phyloP scores from a whole-genome alignment of 164 flowering plant species.

The Hamamelis virginiana region DNA sequence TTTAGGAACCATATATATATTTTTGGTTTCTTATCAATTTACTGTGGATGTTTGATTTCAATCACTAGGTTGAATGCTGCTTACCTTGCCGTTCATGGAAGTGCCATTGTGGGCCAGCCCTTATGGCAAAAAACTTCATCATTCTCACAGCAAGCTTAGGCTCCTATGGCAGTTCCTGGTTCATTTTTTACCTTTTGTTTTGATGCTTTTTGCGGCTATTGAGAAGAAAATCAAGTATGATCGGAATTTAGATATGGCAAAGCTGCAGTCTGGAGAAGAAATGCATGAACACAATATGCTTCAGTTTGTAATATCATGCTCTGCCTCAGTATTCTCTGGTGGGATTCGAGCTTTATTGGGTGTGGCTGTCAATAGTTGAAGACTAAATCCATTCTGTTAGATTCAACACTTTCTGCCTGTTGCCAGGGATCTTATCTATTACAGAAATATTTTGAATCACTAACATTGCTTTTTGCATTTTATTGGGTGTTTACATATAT shows the following conservation, averaged over 20 bases:
- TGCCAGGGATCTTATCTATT: neutral
- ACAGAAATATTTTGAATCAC: neutral
- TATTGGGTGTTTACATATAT: no score
- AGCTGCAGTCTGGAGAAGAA: no score
- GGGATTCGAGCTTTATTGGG: neutral
- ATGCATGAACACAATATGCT: neutral
- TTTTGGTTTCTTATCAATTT: neutral
- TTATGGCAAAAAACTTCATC: constrained; percentile 72
- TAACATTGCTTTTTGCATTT: no score
- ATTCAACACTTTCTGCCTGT: neutral
- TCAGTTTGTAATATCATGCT: neutral
- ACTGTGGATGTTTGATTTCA: neutral
- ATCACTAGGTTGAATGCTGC: constrained; percentile 71
- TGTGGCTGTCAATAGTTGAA: neutral
- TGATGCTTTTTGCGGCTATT: neutral
- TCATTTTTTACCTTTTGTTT: neutral
- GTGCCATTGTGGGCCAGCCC: constrained; percentile 77
- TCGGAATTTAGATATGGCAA: no score
- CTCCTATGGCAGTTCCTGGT: neutral
- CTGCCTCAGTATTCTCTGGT: neutral
- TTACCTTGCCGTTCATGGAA: constrained; percentile 73
- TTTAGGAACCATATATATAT: neutral
- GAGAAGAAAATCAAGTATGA: neutral
- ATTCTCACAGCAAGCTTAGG: constrained; percentile 37
- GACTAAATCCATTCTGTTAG: neutral